A percentile compares a stretch with the other conserved stretches of the same genome.
Conservation (phyloP, 176 grass and related monocot species). For the Juncus effusus region DNA sequence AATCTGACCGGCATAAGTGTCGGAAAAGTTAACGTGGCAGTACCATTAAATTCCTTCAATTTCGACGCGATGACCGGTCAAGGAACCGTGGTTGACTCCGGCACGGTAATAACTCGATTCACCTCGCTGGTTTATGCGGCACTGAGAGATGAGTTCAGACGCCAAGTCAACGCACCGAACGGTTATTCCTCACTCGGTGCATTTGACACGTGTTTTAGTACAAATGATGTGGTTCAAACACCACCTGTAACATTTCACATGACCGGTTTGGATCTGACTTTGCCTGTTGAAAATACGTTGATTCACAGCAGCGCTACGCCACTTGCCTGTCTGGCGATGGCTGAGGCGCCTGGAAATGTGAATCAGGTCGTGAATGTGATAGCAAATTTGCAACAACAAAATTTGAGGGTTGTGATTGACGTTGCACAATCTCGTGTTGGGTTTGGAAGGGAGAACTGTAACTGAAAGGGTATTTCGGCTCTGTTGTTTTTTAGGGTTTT, state of each 20-base stretch:
- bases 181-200: slow-evolving; percentile 88
- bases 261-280: slow-evolving; percentile 50
- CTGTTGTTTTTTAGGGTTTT: background rate
- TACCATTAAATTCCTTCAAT: slow-evolving; percentile 52
- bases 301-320: slow-evolving; percentile 91
- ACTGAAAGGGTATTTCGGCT: slow-evolving; percentile 29
- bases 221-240: slow-evolving; percentile 57
- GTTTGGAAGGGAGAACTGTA: slow-evolving; percentile 67
- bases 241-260: slow-evolving; percentile 65
- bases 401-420: slow-evolving; percentile 74
- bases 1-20: slow-evolving; percentile 75
- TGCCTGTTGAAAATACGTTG: slow-evolving; percentile 82
- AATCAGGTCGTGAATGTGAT: slow-evolving; percentile 87
- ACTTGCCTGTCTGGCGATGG: slow-evolving; percentile 89
- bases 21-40: slow-evolving; percentile 41
- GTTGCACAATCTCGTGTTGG: slow-evolving; percentile 57
- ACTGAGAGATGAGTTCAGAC: slow-evolving; percentile 73
- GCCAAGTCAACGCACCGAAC: slow-evolving; percentile 64
- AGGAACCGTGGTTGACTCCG: slow-evolving; percentile 83
- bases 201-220: slow-evolving; percentile 97
- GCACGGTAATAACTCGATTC: slow-evolving; percentile 90
- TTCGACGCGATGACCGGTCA: slow-evolving; percentile 66
- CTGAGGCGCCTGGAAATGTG: slow-evolving; percentile 73
- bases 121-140: slow-evolving; percentile 67
- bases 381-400: slow-evolving; percentile 97